These are phyloP conservation scores for Monascus ruber DNA, from an alignment of 2,329 filamentous ascomycete species.

Conservation along the genomic window DNA sequence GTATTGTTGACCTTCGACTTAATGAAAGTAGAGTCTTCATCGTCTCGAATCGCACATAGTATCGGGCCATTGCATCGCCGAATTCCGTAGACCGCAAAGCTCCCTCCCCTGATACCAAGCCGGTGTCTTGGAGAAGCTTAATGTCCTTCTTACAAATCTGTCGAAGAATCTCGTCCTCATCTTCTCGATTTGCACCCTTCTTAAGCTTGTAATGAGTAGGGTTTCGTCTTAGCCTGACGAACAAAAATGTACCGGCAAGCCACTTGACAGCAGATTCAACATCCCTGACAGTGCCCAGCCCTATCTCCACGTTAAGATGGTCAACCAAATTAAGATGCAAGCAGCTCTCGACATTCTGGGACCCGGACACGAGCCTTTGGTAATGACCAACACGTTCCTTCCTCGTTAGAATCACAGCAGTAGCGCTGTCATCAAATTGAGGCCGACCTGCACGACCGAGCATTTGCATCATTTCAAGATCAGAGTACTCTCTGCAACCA, in stretches of 20 bases:
- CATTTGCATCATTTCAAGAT: conserved; percentile 86
- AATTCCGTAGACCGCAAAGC: conserved; percentile 56
- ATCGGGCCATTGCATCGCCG: conserved; percentile 70
- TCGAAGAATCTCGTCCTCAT: conserved; percentile 54
- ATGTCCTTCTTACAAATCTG: conserved; percentile 62
- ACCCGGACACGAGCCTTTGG: conserved; percentile 60
- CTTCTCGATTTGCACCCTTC: conserved; percentile 36
- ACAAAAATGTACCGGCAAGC: conserved; percentile 68
- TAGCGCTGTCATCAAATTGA: conserved; percentile 66
- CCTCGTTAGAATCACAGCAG: conserved; percentile 69
- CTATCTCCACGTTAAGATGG: conserved; percentile 75
- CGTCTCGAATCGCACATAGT: conserved; percentile 68
- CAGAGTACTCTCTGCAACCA: conserved; percentile 59
- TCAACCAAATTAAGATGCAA: conserved; percentile 71
- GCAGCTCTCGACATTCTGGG: conserved; percentile 64
- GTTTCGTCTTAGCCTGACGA: conserved; percentile 60
- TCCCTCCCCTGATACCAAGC: conserved; percentile 42
- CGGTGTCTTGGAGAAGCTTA: conserved; percentile 47
- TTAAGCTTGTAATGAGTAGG: conserved; percentile 59
- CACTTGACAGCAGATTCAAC: conserved; percentile 57
- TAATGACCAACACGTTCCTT: conserved; percentile 55
- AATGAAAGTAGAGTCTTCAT: conserved; percentile 61
- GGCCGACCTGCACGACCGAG: conserved; percentile 71
- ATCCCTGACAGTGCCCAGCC: conserved; percentile 59
- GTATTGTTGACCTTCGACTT: conserved; percentile 48